Conservation (phyloP, 2,329 filamentous ascomycete species). For the Parascedosporium putredinis region DNA sequence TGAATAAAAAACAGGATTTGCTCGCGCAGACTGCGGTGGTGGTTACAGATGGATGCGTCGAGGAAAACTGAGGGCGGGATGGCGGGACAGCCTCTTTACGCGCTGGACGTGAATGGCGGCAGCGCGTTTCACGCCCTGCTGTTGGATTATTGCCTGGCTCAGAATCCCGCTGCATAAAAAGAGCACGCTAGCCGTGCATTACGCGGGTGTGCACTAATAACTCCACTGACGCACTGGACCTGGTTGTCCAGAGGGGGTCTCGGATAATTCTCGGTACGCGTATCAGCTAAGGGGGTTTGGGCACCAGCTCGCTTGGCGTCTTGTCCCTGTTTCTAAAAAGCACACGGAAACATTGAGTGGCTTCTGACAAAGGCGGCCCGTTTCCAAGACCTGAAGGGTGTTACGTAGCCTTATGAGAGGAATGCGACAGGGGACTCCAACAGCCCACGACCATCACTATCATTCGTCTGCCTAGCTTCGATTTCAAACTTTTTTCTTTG, state of each 20-base stretch:
- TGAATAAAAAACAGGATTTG: too few species aligned
- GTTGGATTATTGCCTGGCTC: not conserved
- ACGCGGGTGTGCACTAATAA: too few species aligned
- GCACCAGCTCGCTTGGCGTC: too few species aligned
- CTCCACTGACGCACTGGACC: too few species aligned
- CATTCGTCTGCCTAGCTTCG: slow-evolving; percentile 1
- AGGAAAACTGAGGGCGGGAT: not conserved
- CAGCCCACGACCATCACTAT: not conserved
- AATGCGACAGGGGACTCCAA: not conserved
- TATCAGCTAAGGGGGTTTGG: not conserved
- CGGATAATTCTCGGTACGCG: not conserved
- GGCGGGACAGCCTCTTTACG: slow-evolving; percentile 2
- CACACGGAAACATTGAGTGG: not conserved
- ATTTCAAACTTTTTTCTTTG: too few species aligned
- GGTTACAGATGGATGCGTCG: too few species aligned
- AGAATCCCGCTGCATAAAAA: too few species aligned
- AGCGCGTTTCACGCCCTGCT: not conserved
- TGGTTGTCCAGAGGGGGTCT: too few species aligned
- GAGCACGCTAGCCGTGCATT: too few species aligned
- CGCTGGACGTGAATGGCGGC: not conserved
- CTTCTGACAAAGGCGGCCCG: not conserved
- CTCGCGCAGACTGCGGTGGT: too few species aligned
- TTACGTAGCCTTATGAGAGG: slow-evolving; percentile 6
- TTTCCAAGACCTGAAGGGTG: not conserved
- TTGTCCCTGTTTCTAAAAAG: too few species aligned